Base-by-base conservation (phyloP, 768 basidiomycete genomes). In the Termitomyces sp. region DNA sequence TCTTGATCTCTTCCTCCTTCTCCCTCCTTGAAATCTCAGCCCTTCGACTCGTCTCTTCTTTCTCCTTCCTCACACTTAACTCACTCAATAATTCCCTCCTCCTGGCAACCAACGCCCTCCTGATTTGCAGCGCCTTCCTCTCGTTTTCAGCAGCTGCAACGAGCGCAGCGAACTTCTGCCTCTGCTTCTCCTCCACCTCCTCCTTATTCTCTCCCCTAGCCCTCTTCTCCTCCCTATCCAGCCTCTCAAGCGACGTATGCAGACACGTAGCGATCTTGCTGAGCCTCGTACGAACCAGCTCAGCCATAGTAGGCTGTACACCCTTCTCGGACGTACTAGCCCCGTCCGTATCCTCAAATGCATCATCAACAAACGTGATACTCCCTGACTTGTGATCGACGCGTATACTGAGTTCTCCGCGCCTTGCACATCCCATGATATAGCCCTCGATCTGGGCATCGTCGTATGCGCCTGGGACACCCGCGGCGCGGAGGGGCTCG, bases 371-470 rank as follows among this genome's bases (percentile, higher is more conserved):
- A 69, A 98, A 99, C 6, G 86, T 81, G 74, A 98, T 87, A 62
- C 86, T 87, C 17, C 93, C 91, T 3, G 83, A 84, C 36, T 89
- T 87, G 72, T 99, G 96, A 74, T 98, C 94, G 49, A 98, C 86
- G 15, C 87, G 86, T 64, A 97, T 88, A 67, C 77, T 82, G 53
- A 98, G 83, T 73, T 97, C 94, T 43, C 93, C 92, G 8, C 89
- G 85, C 51, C 89, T 85, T 48, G 93, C 92, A 61, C 94, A 93
- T 40, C 89, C 88, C 91, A 97, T 96, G 64, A 98, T 77, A 74
- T 96, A 98, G 4, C 91, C 89, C 75, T 98, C 94, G 65, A 89
- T 79, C 71, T 89, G 87, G 62, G 89, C 86, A n/a, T 86, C 83
- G 61, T 89, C 86, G 73, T 86, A 90, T 45, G 79, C 75, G 4